Evolutionary conservation across 345 rosid genomes (phyloP), one percentile per base, ranked within the genome.

Genomic region (Citrus inodora): DNA sequence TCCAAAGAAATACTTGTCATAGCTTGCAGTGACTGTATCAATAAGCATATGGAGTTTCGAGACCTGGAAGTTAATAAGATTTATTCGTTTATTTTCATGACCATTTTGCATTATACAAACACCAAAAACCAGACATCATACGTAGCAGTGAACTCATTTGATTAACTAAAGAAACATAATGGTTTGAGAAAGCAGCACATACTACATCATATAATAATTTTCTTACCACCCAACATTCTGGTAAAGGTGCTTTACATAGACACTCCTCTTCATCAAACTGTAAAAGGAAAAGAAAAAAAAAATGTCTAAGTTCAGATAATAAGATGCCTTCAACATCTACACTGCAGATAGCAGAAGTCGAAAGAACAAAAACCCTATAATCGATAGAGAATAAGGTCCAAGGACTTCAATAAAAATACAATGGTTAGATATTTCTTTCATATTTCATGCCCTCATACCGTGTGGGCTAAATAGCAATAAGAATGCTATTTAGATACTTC

Each of bases 141-240:
- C 7, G 30, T 63, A 28, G 48, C 37, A 48, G 14, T 8, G 24
- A 65, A 48, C 8, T 75, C 32, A 64, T 63, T 13, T 13, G 69
- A 27, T 48, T 30, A 58, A 67, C 40, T 28, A 61, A 11, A 60
- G 27, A 48, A 5, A 40, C 22, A 8, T 24, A 35, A 66, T 11
- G 19, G 78, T 37, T 40, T 55, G 42, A 32, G 48, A 40, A 59
- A 21, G 30, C 63, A 77, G 32, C 76, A 38, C 58, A 53, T 53
- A 32, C 69, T 27, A 37, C 33, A 65, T 14, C 6, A 46, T 53
- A 16, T 46, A 16, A 74, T n/a, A 75, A 74, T 58, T 72, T 71
- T 32, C 91, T 87, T 81, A 95, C 99, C 98, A 89, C 97, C 98
- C 99, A 95, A 82, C 94, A 87, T 82, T 93, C 99, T 61, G 99